Percentiles rank a stretch among this genome's conserved stretches.
Conservation (phyloP, 1,284 basidiomycete genomes). For the Trametes pubescens region DNA sequence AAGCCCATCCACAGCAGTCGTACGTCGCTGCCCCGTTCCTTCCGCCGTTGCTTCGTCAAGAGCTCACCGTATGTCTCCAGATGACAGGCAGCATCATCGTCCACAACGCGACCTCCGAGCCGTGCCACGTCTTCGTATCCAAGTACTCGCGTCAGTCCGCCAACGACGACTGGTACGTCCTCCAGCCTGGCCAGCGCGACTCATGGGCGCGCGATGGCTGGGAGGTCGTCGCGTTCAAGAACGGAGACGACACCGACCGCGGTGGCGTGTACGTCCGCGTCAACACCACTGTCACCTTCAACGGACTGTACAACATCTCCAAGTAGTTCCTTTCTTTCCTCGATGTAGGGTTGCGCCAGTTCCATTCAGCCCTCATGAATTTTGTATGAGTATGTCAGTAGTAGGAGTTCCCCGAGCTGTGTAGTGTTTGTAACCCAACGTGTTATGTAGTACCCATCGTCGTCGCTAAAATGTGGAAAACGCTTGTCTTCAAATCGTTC, state of each 20-base stretch:
- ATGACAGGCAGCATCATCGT: slow-evolving; percentile 14
- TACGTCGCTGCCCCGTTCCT: background rate
- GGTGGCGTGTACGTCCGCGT: slow-evolving; percentile 10
- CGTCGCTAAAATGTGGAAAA: too few relatives aligned
- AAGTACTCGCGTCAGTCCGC: slow-evolving; percentile 6
- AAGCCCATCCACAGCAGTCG: background rate
- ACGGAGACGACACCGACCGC: slow-evolving; percentile 8
- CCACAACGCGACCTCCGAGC: background rate
- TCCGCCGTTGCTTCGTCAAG: background rate
- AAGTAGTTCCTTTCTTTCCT: background rate
- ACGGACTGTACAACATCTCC: slow-evolving; percentile 5
- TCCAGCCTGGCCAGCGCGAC: slow-evolving; percentile 1
- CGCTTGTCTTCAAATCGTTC: too few relatives aligned
- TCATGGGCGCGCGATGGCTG: slow-evolving; percentile 10
- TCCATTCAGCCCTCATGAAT: too few relatives aligned
- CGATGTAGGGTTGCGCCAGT: too few relatives aligned
- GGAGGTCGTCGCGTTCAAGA: slow-evolving; percentile 19
- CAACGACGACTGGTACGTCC: slow-evolving; percentile 7
- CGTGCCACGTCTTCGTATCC: slow-evolving; percentile 9
- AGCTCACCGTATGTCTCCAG: background rate
- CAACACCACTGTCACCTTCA: slow-evolving; percentile 11
- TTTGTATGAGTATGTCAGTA: too few relatives aligned
- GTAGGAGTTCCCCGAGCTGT: too few relatives aligned
- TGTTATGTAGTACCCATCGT: too few relatives aligned
- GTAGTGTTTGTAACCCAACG: too few relatives aligned